phyloP scores from a whole-genome alignment of 495 filamentous ascomycete genomes.

The Annulohypoxylon maeteangense region DNA sequence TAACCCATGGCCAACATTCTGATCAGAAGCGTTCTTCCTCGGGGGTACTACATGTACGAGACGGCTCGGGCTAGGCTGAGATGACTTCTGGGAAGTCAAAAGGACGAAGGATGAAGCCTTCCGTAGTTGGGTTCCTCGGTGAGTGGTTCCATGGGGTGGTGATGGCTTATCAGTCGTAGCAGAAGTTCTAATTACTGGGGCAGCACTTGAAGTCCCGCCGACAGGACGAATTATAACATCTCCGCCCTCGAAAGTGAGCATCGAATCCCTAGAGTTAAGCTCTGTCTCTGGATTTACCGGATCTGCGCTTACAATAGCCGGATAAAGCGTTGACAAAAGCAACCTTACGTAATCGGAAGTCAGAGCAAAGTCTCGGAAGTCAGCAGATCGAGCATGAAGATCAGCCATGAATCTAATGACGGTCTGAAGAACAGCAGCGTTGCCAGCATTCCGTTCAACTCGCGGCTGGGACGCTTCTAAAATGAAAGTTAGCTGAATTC shows the following conservation, averaged over 20 bases:
- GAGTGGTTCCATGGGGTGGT: slow-evolving; percentile 46
- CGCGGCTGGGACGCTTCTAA: slow-evolving; percentile 51
- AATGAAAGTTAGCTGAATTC: slow-evolving; percentile 25
- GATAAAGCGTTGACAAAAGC: slow-evolving; percentile 81
- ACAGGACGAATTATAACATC: slow-evolving; percentile 83
- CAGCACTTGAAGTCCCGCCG: slow-evolving; percentile 63
- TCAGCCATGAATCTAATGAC: slow-evolving; percentile 83
- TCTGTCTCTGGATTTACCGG: slow-evolving; percentile 83
- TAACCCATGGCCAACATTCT: slow-evolving; percentile 71
- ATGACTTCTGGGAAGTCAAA: slow-evolving; percentile 73
- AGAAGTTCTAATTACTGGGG: slow-evolving; percentile 77
- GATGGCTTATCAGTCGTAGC: slow-evolving; percentile 57
- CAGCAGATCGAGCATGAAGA: slow-evolving; percentile 74
- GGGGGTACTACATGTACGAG: slow-evolving; percentile 71
- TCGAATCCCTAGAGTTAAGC: slow-evolving; percentile 78
- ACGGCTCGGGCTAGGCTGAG: slow-evolving; percentile 67
- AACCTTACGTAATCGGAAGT: slow-evolving; percentile 81
- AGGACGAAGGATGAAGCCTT: slow-evolving; percentile 91
- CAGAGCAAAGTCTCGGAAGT: slow-evolving; percentile 82
- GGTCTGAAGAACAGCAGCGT: slow-evolving; percentile 70
- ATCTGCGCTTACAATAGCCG: slow-evolving; percentile 85
- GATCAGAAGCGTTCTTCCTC: slow-evolving; percentile 60
- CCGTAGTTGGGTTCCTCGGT: slow-evolving; percentile 67
- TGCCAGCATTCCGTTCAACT: slow-evolving; percentile 60
- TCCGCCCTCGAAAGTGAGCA: slow-evolving; percentile 84